phyloP scores from a whole-genome alignment of 2,329 filamentous ascomycete species.

The Alternaria tenuissima region DNA sequence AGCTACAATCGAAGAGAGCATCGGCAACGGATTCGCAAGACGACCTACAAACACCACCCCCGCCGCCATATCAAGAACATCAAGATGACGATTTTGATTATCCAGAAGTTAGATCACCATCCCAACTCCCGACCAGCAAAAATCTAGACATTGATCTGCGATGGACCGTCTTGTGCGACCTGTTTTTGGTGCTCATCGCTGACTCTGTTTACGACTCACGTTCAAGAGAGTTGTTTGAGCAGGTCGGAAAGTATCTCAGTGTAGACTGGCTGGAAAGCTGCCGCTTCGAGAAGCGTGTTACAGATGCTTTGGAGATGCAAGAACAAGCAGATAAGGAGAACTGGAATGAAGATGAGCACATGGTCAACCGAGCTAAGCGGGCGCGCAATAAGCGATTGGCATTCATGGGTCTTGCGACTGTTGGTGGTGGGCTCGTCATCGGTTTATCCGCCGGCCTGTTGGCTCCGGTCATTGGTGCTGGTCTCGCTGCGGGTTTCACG shows the following conservation, averaged over 20 bases:
- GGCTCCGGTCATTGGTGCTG: constrained; percentile 92
- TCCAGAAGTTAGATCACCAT: constrained; percentile 81
- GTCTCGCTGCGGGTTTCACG: constrained; percentile 91
- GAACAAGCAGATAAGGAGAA: constrained; percentile 93
- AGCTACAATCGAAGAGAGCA: constrained; percentile 37
- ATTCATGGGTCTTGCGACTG: constrained; percentile 96
- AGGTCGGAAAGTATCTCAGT: constrained; percentile 79
- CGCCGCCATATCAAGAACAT: constrained; percentile 67
- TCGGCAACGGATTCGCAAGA: constrained; percentile 47
- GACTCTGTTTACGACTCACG: constrained; percentile 92
- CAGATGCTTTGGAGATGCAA: constrained; percentile 97
- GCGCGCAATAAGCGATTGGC: constrained; percentile 85
- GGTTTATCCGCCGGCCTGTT: constrained; percentile 91
- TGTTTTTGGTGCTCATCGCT: constrained; percentile 96
- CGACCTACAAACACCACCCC: constrained; percentile 57
- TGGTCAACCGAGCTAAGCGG: constrained; percentile 82
- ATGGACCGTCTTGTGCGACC: constrained; percentile 95
- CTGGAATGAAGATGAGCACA: constrained; percentile 96
- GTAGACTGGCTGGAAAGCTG: constrained; percentile 93
- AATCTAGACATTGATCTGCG: constrained; percentile 95
- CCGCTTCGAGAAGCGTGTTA: constrained; percentile 95
- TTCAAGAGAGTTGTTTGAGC: constrained; percentile 83
- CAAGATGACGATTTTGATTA: constrained; percentile 76
- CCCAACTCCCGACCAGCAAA: constrained; percentile 79
- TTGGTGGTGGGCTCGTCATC: constrained; percentile 93